These are phyloP conservation scores for Diplodia intermedia DNA, from an alignment of 2,329 filamentous ascomycete species.

Conservation along the genomic window DNA sequence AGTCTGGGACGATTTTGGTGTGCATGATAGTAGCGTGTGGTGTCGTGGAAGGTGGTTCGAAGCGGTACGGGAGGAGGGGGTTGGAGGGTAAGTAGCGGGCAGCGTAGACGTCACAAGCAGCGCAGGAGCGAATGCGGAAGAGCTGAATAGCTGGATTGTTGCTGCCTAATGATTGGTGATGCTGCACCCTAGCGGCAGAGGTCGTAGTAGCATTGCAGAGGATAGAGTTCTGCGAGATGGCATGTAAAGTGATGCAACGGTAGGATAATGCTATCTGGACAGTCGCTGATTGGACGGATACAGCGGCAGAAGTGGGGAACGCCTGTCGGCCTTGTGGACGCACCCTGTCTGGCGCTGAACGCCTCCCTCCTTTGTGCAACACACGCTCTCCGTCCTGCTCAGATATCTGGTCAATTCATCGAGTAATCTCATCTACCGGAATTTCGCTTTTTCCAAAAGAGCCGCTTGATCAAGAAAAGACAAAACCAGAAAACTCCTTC, in stretches of 20 bases:
- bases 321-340: not conserved
- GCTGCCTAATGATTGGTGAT: not conserved
- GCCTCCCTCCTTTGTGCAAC: not conserved
- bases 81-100: not conserved
- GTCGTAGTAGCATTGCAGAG: constrained; percentile 10
- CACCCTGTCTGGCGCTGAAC: not conserved
- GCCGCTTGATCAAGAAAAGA: too few relatives aligned
- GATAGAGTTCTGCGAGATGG: constrained; percentile 12
- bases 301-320: constrained; percentile 2
- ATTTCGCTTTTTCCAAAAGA: too few relatives aligned
- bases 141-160: not conserved
- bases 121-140: not conserved
- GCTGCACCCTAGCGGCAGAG: not conserved
- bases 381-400: too few relatives aligned
- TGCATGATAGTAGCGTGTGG: constrained; percentile 6
- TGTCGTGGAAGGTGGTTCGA: not conserved
- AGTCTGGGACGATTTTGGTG: not conserved
- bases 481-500: too few relatives aligned
- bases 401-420: too few relatives aligned
- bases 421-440: too few relatives aligned
- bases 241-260: constrained; percentile 25
- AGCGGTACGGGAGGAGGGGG: not conserved
- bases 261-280: constrained; percentile 27
- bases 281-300: constrained; percentile 10
- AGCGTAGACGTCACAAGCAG: constrained; percentile 2